Conservation (phyloP, 2,329 filamentous ascomycete species). For the Arthroderma sp. region DNA sequence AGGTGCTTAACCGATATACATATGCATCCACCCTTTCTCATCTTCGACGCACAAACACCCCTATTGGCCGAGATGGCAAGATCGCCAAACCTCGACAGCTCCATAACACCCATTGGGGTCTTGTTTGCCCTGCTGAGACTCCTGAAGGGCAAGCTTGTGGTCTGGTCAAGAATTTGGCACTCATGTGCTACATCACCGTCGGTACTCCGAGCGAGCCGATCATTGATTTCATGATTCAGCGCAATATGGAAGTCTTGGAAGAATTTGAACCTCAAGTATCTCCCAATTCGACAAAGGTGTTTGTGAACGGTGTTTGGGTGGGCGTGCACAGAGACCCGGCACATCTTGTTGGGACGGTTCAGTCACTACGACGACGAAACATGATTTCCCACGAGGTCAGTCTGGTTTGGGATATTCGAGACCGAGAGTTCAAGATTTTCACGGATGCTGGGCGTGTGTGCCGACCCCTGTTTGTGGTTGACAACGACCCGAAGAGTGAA, state of each 20-base stretch:
- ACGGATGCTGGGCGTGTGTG: conserved; percentile 94
- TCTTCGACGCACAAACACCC: conserved; percentile 92
- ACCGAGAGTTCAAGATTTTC: conserved; percentile 96
- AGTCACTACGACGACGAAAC: conserved; percentile 64
- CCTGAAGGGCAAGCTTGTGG: conserved; percentile 97
- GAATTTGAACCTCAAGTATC: conserved; percentile 81
- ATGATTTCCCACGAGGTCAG: conserved; percentile 87
- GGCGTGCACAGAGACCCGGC: conserved; percentile 85
- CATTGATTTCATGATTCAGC: conserved; percentile 86
- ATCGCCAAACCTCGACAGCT: conserved; percentile 95
- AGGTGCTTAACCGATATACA: conserved; percentile 95
- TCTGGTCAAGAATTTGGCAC: conserved; percentile 89
- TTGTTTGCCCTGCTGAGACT: conserved; percentile 94
- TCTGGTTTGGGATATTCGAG: conserved; percentile 87
- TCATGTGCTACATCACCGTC: conserved; percentile 98
- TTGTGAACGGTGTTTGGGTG: conserved; percentile 97
- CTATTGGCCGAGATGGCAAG: conserved; percentile 94
- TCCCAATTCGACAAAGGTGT: conserved; percentile 91
- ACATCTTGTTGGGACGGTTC: conserved; percentile 67
- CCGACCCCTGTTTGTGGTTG: conserved; percentile 83
- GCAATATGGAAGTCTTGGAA: conserved; percentile 92
- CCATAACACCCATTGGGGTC: conserved; percentile 96
- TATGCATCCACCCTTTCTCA: conserved; percentile 95
- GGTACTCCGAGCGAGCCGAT: conserved; percentile 84
- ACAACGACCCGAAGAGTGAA: conserved; percentile 63